Base-by-base conservation (phyloP, 441 rosid species). In the Pelargonium australe region DNA sequence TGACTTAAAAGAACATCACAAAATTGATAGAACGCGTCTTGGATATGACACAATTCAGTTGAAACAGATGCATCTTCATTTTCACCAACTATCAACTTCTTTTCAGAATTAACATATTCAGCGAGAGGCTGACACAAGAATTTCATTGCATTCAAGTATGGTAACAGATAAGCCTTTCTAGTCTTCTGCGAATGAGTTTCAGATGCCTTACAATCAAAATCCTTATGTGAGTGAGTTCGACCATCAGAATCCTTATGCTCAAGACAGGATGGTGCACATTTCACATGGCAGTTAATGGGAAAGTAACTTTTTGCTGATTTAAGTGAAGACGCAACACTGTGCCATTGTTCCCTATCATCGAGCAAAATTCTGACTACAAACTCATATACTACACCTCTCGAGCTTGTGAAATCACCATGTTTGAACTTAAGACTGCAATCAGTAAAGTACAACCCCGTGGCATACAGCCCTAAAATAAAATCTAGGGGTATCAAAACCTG, bases 111-210 rank as follows among this genome's bases (percentile, higher is more conserved):
- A 60, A 90, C 81, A 71, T 80, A 79, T 73, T 87, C 91, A 67
- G 90, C 89, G 66, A 95, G 89, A 5, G 91, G 96, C 76, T 84
- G 86, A 79, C 98, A 90, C 77, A 92, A 81, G 80, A 90, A 95
- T 76, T 79, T 83, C 83, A 92, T 68, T 69, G 86, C 89, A 78
- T 79, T 80, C 44, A 85, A 68, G 83, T 80, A 89, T 65, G 80
- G 80, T 37, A 43, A 69, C 67, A 78, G 69, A 79, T 74, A 83
- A 80, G 77, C 82, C 58, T 71, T 75, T 71, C 68, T 19, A 63
- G 73, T 78, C 73, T 73, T 77, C 62, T 78, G 75, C 67, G 45
- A 61, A 75, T 75, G 81, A 75, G 73, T 65, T 49, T 63, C 17
- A 37, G 69, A 64, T 66, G 63, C 68, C 66, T 73, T 75, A 70